Evolutionary conservation across 345 rosid species (phyloP).

Genomic region (Syzygium oleosum): DNA sequence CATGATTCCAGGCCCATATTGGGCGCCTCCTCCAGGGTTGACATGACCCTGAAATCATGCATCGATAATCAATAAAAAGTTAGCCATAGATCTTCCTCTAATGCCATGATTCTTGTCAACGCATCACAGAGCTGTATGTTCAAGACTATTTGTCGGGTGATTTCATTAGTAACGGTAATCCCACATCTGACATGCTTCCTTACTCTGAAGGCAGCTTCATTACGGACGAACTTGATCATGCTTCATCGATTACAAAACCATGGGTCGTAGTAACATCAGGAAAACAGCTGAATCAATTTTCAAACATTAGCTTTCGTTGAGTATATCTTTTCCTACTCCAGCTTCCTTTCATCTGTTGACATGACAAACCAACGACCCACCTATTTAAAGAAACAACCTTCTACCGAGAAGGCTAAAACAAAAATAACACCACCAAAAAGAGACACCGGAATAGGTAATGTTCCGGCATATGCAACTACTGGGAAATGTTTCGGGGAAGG

Average conservation of each 20-base stretch:
- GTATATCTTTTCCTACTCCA: background rate
- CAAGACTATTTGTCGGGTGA: background rate
- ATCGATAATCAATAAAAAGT: background rate
- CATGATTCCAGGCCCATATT: background rate
- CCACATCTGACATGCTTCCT: background rate
- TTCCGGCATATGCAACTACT: background rate
- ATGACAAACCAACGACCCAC: background rate
- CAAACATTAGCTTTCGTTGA: background rate
- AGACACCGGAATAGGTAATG: background rate
- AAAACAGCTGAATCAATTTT: background rate
- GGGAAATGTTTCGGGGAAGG: background rate
- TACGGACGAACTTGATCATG: background rate
- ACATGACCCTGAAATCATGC: conserved; percentile 3
- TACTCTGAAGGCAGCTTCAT: background rate
- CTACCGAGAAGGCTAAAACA: background rate
- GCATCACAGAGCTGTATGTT: background rate
- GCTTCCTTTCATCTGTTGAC: background rate
- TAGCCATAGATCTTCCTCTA: background rate
- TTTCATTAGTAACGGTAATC: background rate
- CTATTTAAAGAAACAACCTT: background rate
- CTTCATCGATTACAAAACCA: background rate
- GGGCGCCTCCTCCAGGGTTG: background rate
- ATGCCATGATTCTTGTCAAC: background rate
- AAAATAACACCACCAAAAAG: background rate
- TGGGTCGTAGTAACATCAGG: background rate